phyloP scores from a whole-genome alignment of 2,329 filamentous ascomycete genomes.

The Neofusicoccum parvum region DNA sequence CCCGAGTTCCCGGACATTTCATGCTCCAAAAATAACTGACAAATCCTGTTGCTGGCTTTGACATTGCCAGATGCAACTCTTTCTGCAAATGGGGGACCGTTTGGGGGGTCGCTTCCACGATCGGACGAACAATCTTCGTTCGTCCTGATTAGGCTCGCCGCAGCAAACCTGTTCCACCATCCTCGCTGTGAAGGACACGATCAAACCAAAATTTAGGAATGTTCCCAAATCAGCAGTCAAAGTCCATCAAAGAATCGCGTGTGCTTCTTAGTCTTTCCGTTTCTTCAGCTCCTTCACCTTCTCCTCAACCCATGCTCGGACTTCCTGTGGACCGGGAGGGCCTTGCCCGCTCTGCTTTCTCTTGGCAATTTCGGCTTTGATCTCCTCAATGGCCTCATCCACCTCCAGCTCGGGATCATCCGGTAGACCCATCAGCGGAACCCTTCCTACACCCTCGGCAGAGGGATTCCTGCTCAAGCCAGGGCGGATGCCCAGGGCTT shows the following conservation, averaged over 20 bases:
- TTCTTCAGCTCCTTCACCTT: slow-evolving; percentile 31
- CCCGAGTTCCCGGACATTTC: no score
- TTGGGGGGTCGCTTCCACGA: no score
- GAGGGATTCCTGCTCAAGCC: slow-evolving; percentile 14
- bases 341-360: slow-evolving; percentile 49
- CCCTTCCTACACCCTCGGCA: slow-evolving; percentile 26
- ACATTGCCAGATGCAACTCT: no score
- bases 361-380: slow-evolving; percentile 71
- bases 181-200: no score
- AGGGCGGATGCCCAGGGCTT: slow-evolving; percentile 9
- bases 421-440: slow-evolving; percentile 52
- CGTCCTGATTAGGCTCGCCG: no score
- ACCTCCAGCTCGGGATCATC: slow-evolving; percentile 75
- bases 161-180: no score
- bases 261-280: not conserved
- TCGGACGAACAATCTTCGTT: no score
- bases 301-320: slow-evolving; percentile 39
- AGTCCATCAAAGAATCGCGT: not conserved
- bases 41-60: no score
- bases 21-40: no score
- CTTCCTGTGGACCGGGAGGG: slow-evolving; percentile 37
- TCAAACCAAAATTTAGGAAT: no score
- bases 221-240: no score
- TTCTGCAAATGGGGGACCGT: no score
- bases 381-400: slow-evolving; percentile 75